Evolutionary conservation across 2,329 filamentous ascomycete species (phyloP).

Genomic region (Biscogniauxia marginata): DNA sequence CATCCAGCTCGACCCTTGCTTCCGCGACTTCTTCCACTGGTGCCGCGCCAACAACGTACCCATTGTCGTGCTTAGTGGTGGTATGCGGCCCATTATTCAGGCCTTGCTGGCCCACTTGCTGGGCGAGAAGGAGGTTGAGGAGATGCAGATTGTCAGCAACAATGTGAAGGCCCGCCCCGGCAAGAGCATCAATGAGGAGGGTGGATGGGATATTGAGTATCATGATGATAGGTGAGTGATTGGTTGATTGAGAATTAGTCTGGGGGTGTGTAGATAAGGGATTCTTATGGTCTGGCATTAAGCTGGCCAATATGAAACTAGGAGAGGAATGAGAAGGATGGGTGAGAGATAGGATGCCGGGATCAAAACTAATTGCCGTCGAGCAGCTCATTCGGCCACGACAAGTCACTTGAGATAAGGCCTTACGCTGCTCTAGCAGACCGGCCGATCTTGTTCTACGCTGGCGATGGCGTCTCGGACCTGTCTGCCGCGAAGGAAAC

Average conservation of each 20-base stretch:
- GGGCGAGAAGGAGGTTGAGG: conserved; percentile 68
- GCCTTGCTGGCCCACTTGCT: conserved; percentile 78
- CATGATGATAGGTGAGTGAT: conserved; percentile 74
- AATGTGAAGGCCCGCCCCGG: conserved; percentile 62
- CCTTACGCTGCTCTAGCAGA: conserved; percentile 77
- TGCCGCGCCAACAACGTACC: conserved; percentile 78
- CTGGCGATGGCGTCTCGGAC: conserved; percentile 91
- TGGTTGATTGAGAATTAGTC: conserved; percentile 1
- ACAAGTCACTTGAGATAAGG: conserved; percentile 89
- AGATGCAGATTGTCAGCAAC: conserved; percentile 91
- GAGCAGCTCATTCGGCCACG: conserved; percentile 80
- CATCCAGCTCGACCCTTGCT: conserved; percentile 85
- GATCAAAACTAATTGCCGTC: conserved; percentile 6
- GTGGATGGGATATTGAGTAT: conserved; percentile 85
- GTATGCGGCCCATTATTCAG: conserved; percentile 90
- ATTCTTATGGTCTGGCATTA: too few species aligned
- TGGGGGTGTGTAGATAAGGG: too few species aligned
- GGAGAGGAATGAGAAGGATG: too few species aligned
- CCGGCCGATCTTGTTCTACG: conserved; percentile 86
- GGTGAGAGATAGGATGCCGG: neutral
- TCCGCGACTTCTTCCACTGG: conserved; percentile 87
- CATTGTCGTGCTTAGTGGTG: conserved; percentile 86
- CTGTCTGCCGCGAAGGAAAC: conserved; percentile 90
- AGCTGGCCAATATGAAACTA: too few species aligned
- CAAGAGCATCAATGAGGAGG: conserved; percentile 74